Evolutionary conservation across 495 filamentous ascomycete genomes (phyloP), one percentile per base, ranked within the genome.

Genomic region (Hamigera avellanea): DNA sequence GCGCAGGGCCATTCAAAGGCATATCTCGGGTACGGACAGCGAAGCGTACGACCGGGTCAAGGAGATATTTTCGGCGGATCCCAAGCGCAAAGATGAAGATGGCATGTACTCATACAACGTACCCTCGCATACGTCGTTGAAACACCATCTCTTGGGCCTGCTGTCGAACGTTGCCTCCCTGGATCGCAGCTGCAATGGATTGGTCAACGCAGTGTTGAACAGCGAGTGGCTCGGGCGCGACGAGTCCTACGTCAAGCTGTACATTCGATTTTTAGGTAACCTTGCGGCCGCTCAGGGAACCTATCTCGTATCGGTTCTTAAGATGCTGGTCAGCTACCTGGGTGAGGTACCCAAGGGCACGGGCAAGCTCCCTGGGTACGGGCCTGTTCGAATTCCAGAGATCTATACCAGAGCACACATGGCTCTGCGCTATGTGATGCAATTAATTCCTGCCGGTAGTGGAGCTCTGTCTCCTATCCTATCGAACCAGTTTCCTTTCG

Each of bases 211-310:
- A 15, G 64, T 93, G 8, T 59, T 95, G 21, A 62, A 72, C 40
- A 83, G 76, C 54, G 66, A 76, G 26, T 99, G 91, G 91, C 70
- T 95, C 28, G 85, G 82, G 8, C 72, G 86, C 33, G 83, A 89
- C 48, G 78, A 87, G 39, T 61, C 69, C 3, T 95, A 93, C 57
- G 70, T 87, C 26, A 76, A 75, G 40, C 67, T 83, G 2, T 96
- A 81, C 57, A 74, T 81, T 32, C 73, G 83, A 35, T 83, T 96
- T 34, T 54, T 96, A 18, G 83, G 80, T 19, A 81, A 79, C 44
- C 62, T 99, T 28, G 71, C 83, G 10, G 88, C 83, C 26, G 79
- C 85, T 1, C 85, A 94, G 48, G 75, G 75, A 6, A 67, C 70
- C 2, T 83, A 77, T 57, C 62, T 81, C 30, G 57, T 55, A 18